A percentile compares a stretch with the other conserved stretches of the same genome.
Evolutionary conservation across 1,284 basidiomycete species (phyloP).

Genomic region (Papiliotrema flavescens): DNA sequence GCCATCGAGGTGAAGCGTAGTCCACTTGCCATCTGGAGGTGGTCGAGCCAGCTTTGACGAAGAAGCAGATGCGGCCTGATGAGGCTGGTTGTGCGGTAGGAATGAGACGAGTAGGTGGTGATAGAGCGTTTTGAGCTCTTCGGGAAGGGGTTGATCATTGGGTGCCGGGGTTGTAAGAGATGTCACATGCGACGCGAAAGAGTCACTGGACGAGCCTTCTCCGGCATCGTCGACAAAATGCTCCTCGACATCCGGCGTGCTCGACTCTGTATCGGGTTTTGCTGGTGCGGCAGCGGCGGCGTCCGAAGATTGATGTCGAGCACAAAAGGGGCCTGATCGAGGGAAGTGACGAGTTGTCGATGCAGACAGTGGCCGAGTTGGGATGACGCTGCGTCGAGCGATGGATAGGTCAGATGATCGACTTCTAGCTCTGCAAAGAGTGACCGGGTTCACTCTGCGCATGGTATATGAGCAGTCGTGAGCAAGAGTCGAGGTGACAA

Average conservation of each 20-base stretch:
- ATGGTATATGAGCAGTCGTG: neutral
- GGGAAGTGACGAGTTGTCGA: neutral
- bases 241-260: neutral
- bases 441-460: neutral
- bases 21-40: too few relatives aligned
- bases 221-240: neutral
- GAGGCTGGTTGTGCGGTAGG: constrained; percentile 17
- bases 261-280: neutral
- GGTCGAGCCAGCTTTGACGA: neutral
- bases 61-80: neutral
- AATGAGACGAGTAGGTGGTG: constrained; percentile 19
- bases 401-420: neutral
- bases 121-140: constrained; percentile 9
- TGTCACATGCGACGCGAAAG: neutral
- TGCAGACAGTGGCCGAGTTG: neutral
- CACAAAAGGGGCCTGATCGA: neutral
- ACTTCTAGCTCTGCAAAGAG: neutral
- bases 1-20: too few relatives aligned
- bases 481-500: too few relatives aligned
- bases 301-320: neutral
- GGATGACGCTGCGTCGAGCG: neutral
- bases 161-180: neutral
- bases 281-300: neutral
- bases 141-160: neutral
- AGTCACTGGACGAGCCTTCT: neutral